These are phyloP conservation scores for Astrocystis sublimbata DNA, from an alignment of 495 filamentous ascomycete species.

Conservation along the genomic window DNA sequence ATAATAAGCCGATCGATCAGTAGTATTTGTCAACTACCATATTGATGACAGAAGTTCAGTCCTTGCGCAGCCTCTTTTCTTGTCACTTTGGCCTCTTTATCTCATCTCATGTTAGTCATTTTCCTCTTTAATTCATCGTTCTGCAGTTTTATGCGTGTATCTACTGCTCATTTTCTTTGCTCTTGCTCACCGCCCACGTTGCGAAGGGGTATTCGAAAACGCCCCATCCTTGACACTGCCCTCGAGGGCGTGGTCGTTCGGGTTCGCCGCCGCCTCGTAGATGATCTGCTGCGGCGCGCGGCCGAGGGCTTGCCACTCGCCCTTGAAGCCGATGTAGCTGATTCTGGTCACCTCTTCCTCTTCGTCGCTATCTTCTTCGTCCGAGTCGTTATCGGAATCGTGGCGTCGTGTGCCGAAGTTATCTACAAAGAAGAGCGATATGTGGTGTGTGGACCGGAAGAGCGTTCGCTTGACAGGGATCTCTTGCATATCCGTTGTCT, in stretches of 20 bases:
- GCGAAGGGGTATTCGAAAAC: too few species aligned
- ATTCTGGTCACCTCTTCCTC: constrained; percentile 78
- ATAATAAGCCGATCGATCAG: too few species aligned
- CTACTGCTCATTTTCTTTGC: too few species aligned
- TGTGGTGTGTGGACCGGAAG: constrained; percentile 76
- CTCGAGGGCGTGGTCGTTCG: constrained; percentile 70
- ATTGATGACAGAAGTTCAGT: too few species aligned
- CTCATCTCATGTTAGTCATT: too few species aligned
- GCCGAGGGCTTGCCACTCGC: constrained; percentile 83
- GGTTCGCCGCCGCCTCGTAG: constrained; percentile 94
- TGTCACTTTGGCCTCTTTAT: too few species aligned
- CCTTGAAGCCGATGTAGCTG: constrained; percentile 87
- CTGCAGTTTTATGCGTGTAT: too few species aligned
- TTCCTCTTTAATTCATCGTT: too few species aligned
- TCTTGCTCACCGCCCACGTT: too few species aligned
- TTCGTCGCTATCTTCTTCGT: constrained; percentile 55
- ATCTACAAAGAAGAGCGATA: constrained; percentile 82
- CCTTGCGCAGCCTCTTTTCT: too few species aligned
- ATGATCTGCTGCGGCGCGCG: constrained; percentile 80
- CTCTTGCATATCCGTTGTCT: constrained; percentile 81
- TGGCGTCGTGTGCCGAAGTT: constrained; percentile 50
- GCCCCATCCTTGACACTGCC: not conserved
- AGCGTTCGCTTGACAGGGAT: constrained; percentile 78
- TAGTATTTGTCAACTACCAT: too few species aligned
- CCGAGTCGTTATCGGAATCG: not conserved